Evolutionary conservation across 1,139 yeast species (phyloP).

Genomic region (Magnusiomyces tetraspermus): DNA sequence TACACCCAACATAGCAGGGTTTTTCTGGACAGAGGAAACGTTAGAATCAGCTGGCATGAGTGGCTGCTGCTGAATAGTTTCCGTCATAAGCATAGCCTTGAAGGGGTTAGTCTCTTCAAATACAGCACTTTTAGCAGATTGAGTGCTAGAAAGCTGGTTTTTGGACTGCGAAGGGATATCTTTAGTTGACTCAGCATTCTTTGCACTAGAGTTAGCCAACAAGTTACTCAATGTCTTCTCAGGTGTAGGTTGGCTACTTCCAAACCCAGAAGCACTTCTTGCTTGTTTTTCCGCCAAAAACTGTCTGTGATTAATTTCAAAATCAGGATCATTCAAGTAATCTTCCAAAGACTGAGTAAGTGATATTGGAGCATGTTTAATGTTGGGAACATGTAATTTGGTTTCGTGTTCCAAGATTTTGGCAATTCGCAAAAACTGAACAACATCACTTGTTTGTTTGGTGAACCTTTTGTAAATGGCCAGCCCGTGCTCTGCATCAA

Average conservation of each 20-base stretch:
- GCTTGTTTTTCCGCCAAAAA: conserved; percentile 57
- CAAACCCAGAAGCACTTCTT: conserved; percentile 21
- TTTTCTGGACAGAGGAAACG: conserved; percentile 1
- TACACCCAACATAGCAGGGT: conserved; percentile 20
- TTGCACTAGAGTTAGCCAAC: too few species aligned
- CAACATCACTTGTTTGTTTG: conserved; percentile 77
- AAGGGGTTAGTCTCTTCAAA: conserved; percentile 1
- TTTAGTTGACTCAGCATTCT: conserved; percentile 2
- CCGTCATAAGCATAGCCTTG: conserved; percentile 2
- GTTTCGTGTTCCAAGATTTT: conserved; percentile 81
- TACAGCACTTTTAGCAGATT: neutral
- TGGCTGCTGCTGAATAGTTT: neutral
- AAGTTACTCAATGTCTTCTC: conserved; percentile 5
- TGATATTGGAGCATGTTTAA: conserved; percentile 95
- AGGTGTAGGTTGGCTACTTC: conserved; percentile 12
- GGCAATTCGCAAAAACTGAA: conserved; percentile 78
- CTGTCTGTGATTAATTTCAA: conserved; percentile 69
- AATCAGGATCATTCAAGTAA: conserved; percentile 77
- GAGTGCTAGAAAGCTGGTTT: too few species aligned
- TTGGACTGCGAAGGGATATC: neutral
- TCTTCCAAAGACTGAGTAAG: conserved; percentile 80
- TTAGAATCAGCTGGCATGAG: conserved; percentile 6
- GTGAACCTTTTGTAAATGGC: conserved; percentile 78
- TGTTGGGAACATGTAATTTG: conserved; percentile 86
- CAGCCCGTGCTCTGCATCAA: conserved; percentile 80